These are phyloP conservation scores for Oryza punctata DNA, from an alignment of 176 grass and related monocot species.

Conservation along the genomic window DNA sequence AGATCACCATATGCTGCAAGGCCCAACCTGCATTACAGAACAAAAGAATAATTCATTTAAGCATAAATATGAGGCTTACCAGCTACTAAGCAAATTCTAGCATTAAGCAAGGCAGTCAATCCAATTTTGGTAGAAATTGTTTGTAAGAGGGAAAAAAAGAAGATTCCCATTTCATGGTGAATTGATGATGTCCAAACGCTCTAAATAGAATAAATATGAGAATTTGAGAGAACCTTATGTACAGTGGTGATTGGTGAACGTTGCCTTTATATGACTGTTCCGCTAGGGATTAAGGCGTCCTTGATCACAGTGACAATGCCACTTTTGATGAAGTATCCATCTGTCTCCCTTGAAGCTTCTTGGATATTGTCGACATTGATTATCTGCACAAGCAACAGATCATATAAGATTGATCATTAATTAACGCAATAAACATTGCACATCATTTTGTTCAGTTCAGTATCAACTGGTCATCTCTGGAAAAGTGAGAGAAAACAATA, in stretches of 20 bases:
- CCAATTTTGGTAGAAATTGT: neutral
- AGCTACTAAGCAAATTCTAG: neutral
- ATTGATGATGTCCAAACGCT: neutral
- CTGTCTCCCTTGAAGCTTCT: constrained; percentile 88
- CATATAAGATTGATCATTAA: constrained; percentile 36
- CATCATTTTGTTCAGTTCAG: neutral
- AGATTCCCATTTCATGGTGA: neutral
- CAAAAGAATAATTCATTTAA: neutral
- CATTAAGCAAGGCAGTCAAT: constrained; percentile 3
- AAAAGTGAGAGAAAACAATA: neutral
- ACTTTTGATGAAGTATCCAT: constrained; percentile 98
- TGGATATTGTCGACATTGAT: constrained; percentile 74
- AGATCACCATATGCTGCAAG: constrained; percentile 19
- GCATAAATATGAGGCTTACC: neutral
- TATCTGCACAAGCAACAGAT: constrained; percentile 58
- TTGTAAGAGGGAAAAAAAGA: neutral
- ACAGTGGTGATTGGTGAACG: constrained; percentile 13
- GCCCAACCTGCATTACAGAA: constrained; percentile 27
- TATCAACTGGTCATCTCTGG: neutral
- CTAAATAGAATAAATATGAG: constrained; percentile 4
- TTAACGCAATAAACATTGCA: constrained; percentile 2
- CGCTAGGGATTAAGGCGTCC: constrained; percentile 80
- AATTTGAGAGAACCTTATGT: constrained; percentile 41
- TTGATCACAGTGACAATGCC: constrained; percentile 92
- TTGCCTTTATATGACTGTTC: constrained; percentile 66